Evolutionary conservation across 2,329 filamentous ascomycete genomes (phyloP), one percentile per base, ranked within the genome.

Genomic region (Neofusicoccum umdonicola): DNA sequence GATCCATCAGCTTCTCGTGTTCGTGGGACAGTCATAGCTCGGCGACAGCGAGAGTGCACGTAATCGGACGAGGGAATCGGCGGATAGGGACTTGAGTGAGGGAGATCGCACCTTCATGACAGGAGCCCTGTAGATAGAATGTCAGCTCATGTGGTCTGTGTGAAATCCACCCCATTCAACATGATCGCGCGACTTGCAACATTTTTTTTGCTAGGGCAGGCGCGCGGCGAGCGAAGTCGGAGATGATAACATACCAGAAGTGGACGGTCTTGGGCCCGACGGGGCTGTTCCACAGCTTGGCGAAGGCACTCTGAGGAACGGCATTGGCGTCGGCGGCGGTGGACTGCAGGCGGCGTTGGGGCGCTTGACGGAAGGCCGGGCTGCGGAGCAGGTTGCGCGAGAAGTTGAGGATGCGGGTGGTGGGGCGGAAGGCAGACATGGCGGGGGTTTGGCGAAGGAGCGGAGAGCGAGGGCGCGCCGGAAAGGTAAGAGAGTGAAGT

Each of bases 251-350:
- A 69, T 83, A 94, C 94, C 95, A 99, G 83, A 99, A 99, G 81
- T 99, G 95, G 73, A 99, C 95, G 67, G 95, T 99, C 89, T 84
- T 81, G 61, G 80, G 80, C 7, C 82, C 82, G 64, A 84, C 76
- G 39, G 78, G 77, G 62, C 77, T 79, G 72, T 82, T 79, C 79
- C 77, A 80, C 84, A 96, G 87, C 79, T 88, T 88, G 83, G 89
- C 88, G 78, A 95, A 88, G 61, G 77, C 78, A 68, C 76, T 81
- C 77, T 83, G 81, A 37, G 67, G 39, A 41, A 72, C 72, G 57
- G 73, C 72, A 66, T 74, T 73, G 65, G 70, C 71, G 62, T 73
- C 81, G 47, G 87, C 82, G 50, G 89, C 88, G 79, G 88, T 92
- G 80, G 91, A 88, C 70, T 78, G 92, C 77, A 91, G 86, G 74